Base-by-base conservation (phyloP, 495 filamentous ascomycete genomes). In the Hypoxylon subgilvum region DNA sequence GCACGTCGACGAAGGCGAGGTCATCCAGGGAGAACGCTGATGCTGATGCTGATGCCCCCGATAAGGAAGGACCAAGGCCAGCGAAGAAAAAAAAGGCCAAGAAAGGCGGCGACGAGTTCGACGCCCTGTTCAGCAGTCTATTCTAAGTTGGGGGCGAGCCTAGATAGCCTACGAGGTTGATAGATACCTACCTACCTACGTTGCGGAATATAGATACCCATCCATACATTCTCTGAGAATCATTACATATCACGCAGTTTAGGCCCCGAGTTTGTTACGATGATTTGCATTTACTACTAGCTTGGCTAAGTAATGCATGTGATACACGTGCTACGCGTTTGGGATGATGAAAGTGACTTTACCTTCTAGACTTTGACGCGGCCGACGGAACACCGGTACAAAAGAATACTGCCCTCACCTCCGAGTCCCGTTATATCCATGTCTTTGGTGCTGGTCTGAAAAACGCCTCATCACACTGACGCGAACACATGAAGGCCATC, bases 71-170 rank as follows among this genome's bases (percentile, higher is more conserved):
- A 7, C 17, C 35, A 53, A 56, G 34, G 17, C 42, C 31, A 10
- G 45, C 43, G 22, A 67, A 48, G 23, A 63, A 47, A 27, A 64
- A 61, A 43, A 73, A 65, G 47, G 17, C 31, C 12, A 72, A 69
- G 56, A 68, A 66, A 41, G 52, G 58, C 10, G 43, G 71, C 65
- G 52, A 65, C 17, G 71, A 71, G 17, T 69, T 76, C 8, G 74
- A 78, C 18, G 62, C 57, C 32, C 62, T 77, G n/a, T 77, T 77
- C 44, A 67, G 61, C 19, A 39, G 39, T 35, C 41, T 69, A 9
- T 61, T 65, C 28, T 69, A n/a, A 58, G 27, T 10, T 4, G 21
- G 10, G 40, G 8, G 3, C 5, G 10, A n/a, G 12, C 8, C 19
- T 21, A 38, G 8, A n/a, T 17, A n/a, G 34, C 8, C n/a, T n/a